These are phyloP conservation scores for Skeletonema marinoi DNA, from an alignment of 108 stramenopile species.

Conservation along the genomic window DNA sequence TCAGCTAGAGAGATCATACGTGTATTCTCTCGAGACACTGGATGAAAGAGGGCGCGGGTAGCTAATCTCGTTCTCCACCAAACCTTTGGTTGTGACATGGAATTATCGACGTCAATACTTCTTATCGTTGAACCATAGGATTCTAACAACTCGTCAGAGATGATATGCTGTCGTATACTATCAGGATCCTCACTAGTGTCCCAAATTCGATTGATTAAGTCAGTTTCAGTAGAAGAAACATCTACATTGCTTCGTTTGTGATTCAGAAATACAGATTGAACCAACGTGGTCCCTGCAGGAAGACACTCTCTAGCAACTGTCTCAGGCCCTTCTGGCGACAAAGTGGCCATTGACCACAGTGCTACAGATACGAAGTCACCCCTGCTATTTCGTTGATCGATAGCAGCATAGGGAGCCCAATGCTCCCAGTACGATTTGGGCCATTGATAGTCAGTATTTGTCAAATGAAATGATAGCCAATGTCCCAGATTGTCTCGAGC, in stretches of 20 bases:
- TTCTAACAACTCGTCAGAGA: constrained; percentile 65
- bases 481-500: constrained; percentile 70
- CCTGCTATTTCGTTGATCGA: constrained; percentile 54
- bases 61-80: constrained; percentile 53
- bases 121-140: constrained; percentile 10
- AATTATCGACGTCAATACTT: constrained; percentile 16
- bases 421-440: constrained; percentile 80
- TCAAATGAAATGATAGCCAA: constrained; percentile 88
- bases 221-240: constrained; percentile 35
- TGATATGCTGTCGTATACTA: constrained; percentile 50
- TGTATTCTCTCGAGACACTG: constrained; percentile 19
- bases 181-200: constrained; percentile 57
- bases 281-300: constrained; percentile 40
- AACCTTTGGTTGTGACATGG: constrained; percentile 28
- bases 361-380: constrained; percentile 59
- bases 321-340: constrained; percentile 38
- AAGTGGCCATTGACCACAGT: constrained; percentile 41
- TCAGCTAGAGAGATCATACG: constrained; percentile 16
- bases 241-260: constrained; percentile 31
- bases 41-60: constrained; percentile 41
- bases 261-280: constrained; percentile 35
- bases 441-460: constrained; percentile 88
- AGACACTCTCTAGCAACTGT: constrained; percentile 50
- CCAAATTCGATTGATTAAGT: constrained; percentile 70
- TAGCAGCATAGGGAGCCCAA: constrained; percentile 69